Evolutionary conservation across 2,329 filamentous ascomycete species (phyloP).

Genomic region (Verticillium klebahnii): DNA sequence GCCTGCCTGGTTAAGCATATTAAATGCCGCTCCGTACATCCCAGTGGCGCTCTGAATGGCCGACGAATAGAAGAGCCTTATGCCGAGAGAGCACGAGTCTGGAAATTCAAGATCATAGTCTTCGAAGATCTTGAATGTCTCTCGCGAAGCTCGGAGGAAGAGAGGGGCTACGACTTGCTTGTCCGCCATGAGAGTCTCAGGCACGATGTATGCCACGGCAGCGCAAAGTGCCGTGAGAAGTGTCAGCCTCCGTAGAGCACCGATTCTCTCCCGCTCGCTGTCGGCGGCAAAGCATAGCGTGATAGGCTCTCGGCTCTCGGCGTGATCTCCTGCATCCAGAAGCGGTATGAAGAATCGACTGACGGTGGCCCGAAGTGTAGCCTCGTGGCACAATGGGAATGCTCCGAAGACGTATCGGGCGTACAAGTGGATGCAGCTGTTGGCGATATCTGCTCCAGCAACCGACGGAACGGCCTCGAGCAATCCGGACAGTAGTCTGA

Average conservation of each 20-base stretch:
- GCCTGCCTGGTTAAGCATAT: slow-evolving; percentile 38
- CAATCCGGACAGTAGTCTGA: neutral
- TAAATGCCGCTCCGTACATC: slow-evolving; percentile 10
- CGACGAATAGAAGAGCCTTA: slow-evolving; percentile 40
- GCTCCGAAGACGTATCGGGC: neutral
- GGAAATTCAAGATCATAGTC: slow-evolving; percentile 36
- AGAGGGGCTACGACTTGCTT: slow-evolving; percentile 30
- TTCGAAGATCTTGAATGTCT: slow-evolving; percentile 30
- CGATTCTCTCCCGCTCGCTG: neutral
- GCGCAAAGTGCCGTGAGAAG: slow-evolving; percentile 38
- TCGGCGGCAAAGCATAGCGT: neutral
- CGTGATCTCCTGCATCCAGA: neutral
- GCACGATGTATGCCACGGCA: slow-evolving; percentile 22
- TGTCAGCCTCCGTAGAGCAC: slow-evolving; percentile 17
- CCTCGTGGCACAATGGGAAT: neutral
- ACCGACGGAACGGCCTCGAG: neutral
- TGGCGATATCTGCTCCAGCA: neutral
- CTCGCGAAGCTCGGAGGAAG: slow-evolving; percentile 33
- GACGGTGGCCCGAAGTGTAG: neutral
- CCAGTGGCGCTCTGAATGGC: slow-evolving; percentile 31
- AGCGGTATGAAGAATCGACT: neutral
- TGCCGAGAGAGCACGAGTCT: slow-evolving; percentile 34
- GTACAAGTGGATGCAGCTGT: neutral
- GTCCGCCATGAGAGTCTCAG: slow-evolving; percentile 33
- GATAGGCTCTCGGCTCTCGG: neutral